A percentile compares a stretch with the other conserved stretches of the same genome.
Conservation (phyloP, 305 asterid genomes). For the Fraxinus floribunda region DNA sequence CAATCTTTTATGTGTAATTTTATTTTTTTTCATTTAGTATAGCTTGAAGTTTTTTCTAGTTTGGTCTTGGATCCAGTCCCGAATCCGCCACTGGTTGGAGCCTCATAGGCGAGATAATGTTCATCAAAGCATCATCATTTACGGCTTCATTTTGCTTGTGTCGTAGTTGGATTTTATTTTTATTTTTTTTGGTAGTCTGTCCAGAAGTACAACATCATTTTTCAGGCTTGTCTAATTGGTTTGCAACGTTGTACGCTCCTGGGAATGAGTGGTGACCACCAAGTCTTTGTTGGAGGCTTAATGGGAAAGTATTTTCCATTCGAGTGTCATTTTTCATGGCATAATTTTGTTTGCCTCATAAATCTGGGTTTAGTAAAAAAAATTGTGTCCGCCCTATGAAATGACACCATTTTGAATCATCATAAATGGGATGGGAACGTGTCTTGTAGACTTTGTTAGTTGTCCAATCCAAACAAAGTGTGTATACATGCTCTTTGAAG, state of each 20-base stretch:
- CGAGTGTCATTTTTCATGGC: background rate
- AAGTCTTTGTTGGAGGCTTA: background rate
- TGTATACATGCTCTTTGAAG: background rate
- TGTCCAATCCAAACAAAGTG: background rate
- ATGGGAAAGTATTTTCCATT: background rate
- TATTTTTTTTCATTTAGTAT: no score
- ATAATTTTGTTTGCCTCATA: background rate
- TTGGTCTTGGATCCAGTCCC: no score
- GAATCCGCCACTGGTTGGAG: background rate
- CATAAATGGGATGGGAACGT: background rate
- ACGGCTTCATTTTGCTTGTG: background rate
- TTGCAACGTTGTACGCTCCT: background rate
- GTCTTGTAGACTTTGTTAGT: background rate
- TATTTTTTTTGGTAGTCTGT: background rate
- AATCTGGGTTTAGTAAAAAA: background rate
- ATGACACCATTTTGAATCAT: background rate
- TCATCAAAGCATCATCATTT: background rate
- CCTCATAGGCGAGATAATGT: background rate
- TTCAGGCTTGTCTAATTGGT: background rate
- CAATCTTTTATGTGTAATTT: no score
- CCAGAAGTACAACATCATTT: background rate
- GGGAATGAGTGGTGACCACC: background rate
- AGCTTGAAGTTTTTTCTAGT: no score
- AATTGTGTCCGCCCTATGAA: no score
- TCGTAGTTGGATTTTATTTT: background rate